Evolutionary conservation across 2,329 filamentous ascomycete genomes (phyloP).

Genomic region (Bertia moriformis): DNA sequence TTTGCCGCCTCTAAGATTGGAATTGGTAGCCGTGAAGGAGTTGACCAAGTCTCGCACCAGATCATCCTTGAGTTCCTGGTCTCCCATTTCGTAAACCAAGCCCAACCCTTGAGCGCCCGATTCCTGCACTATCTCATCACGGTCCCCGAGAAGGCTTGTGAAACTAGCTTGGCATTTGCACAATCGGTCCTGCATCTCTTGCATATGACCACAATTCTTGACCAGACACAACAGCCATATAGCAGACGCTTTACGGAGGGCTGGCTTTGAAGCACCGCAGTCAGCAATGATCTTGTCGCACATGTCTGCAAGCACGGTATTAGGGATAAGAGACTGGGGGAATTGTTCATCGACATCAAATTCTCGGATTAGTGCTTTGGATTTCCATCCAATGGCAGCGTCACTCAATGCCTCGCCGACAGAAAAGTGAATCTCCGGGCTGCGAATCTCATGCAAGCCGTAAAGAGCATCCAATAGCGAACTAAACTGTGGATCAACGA

Average conservation of each 20-base stretch:
- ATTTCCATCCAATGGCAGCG: constrained; percentile 67
- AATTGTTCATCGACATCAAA: constrained; percentile 52
- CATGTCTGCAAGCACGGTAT: constrained; percentile 26
- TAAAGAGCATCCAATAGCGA: constrained; percentile 46
- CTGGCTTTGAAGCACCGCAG: constrained; percentile 74
- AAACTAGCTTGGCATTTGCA: constrained; percentile 75
- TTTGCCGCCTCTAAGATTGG: constrained; percentile 42
- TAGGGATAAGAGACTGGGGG: neutral
- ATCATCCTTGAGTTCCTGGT: constrained; percentile 63
- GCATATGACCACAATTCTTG: constrained; percentile 73
- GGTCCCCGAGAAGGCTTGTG: constrained; percentile 70
- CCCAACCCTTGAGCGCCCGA: constrained; percentile 80
- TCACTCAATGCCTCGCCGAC: constrained; percentile 79
- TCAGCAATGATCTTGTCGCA: constrained; percentile 63
- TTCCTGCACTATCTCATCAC: constrained; percentile 90
- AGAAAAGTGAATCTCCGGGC: constrained; percentile 77
- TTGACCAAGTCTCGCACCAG: constrained; percentile 77
- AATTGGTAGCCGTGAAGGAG: constrained; percentile 68
- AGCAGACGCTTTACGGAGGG: constrained; percentile 76
- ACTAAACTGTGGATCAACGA: neutral
- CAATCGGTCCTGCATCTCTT: constrained; percentile 58
- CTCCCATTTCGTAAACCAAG: constrained; percentile 88
- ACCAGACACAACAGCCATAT: constrained; percentile 91
- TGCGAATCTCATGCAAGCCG: constrained; percentile 67
- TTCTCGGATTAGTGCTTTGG: constrained; percentile 59